Evolutionary conservation across 1,139 yeast species (phyloP).

Genomic region (Starmera stellimalicola): DNA sequence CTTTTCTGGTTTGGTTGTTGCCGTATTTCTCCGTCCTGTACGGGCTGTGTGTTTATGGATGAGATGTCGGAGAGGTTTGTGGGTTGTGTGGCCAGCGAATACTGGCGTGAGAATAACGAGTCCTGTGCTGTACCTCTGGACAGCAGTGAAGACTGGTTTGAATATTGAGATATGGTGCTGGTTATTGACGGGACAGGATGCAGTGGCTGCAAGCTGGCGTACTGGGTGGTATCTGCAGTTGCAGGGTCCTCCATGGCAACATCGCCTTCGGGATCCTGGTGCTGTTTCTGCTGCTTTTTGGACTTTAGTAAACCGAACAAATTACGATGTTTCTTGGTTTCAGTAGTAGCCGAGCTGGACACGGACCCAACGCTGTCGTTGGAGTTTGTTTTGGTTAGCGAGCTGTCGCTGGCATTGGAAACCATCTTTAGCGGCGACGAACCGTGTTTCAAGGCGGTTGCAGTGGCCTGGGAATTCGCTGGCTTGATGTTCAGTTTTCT

Average conservation of each 20-base stretch:
- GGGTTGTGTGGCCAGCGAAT: slow-evolving; percentile 2
- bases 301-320: slow-evolving; percentile 7
- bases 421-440: slow-evolving; percentile 18
- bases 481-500: slow-evolving; percentile 20
- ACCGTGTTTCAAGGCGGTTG: slow-evolving; percentile 14
- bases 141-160: slow-evolving; percentile 3
- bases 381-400: slow-evolving; percentile 14
- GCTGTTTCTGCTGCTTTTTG: slow-evolving; percentile 3
- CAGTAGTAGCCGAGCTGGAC: slow-evolving; percentile 1
- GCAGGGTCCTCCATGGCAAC: slow-evolving; percentile 6
- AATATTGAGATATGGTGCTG: slow-evolving; percentile 10
- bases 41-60: slow-evolving; percentile 10
- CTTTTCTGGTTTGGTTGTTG: slow-evolving; percentile 8
- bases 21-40: not conserved
- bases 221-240: not conserved
- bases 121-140: not conserved
- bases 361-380: slow-evolving; percentile 14
- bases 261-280: slow-evolving; percentile 6
- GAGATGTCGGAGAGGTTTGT: slow-evolving; percentile 4
- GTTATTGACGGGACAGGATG: slow-evolving; percentile 17
- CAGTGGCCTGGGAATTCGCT: not conserved
- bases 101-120: slow-evolving; percentile 1
- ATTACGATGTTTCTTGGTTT: slow-evolving; percentile 8
- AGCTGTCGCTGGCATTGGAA: slow-evolving; percentile 15
- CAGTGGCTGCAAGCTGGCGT: slow-evolving; percentile 10